These are phyloP conservation scores for Rhododendron mucronatum DNA, from an alignment of 148 eudicot species.

Conservation along the genomic window DNA sequence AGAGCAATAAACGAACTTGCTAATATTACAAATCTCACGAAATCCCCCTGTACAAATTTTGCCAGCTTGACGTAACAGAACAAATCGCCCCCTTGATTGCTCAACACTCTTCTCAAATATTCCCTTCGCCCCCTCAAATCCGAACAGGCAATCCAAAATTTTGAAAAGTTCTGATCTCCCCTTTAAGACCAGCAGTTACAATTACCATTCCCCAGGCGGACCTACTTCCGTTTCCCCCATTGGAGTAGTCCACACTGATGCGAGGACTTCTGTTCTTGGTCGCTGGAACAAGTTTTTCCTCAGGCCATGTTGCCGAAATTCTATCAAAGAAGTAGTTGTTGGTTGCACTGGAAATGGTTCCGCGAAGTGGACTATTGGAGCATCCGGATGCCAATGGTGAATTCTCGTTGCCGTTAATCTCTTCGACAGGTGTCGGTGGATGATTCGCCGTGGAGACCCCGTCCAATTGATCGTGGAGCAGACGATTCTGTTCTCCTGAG, in stretches of 20 bases:
- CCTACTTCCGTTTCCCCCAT: conserved; percentile 46
- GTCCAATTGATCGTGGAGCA: conserved; percentile 27
- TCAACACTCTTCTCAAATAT: not conserved
- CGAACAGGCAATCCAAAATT: conserved; percentile 84
- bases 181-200: conserved; percentile 87
- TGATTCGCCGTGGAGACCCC: conserved; percentile 36
- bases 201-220: conserved; percentile 94
- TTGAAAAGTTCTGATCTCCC: conserved; percentile 84
- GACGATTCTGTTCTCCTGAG: conserved; percentile 31
- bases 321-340: conserved; percentile 75
- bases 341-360: conserved; percentile 56
- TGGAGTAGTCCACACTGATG: conserved; percentile 47
- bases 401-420: conserved; percentile 31
- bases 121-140: conserved; percentile 25
- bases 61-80: not conserved
- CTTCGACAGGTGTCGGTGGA: conserved; percentile 31
- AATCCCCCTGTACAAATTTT: conserved; percentile 51
- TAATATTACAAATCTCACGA: conserved; percentile 47
- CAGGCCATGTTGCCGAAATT: conserved; percentile 89
- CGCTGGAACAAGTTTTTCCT: conserved; percentile 68
- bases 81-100: not conserved
- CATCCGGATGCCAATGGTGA: conserved; percentile 48
- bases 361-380: conserved; percentile 50
- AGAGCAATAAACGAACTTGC: conserved; percentile 30
- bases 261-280: conserved; percentile 55